Base-by-base conservation (phyloP, 495 filamentous ascomycete genomes). In the Clohesyomyces aquaticus region DNA sequence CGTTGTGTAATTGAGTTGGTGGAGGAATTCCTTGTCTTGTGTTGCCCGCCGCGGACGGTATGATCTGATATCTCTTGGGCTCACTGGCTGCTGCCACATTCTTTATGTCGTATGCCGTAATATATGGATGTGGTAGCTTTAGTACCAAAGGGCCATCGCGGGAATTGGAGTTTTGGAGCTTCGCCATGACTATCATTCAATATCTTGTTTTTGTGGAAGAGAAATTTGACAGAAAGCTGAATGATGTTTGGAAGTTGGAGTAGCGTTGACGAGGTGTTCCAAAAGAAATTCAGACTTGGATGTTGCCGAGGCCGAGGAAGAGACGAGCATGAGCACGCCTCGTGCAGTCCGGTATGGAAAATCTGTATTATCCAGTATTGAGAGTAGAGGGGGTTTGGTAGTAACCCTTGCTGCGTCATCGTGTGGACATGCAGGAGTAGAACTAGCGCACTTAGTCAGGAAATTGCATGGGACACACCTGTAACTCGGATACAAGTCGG, bases 51-150 rank as follows among this genome's bases (percentile, higher is more conserved):
- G 26, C 49, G 25, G 43, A 49, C 14, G 48, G 47, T 6, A 29
- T 35, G 23, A 58, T 46, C 4, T 29, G 32, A 29, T 63, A 61
- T 16, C 0, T 50, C 11, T 12, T 48, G 18, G 57, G 48, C 14
- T 50, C 16, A 21, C 52, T 41, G 3, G 55, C 35, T 28, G 48
- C 10, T 18, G 49, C 55, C 28, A 25, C 11, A 22, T 66, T 60
- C 32, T 18, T 57, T n/a, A 69, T 55, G 12, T 12, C 21, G 38
- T 70, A 70, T 12, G 52, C 49, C 4, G 67, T 70, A 42, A 70
- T 63, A 32, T 70, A 67, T 42, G 67, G 67, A 61, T 70, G 67
- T 1, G 67, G 67, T 3, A 70, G 38, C 35, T 60, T 65, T 19
- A 68, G 25, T 19, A 65, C 29, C 26, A 60, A 41, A 23, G 66